Conservation (phyloP, 73 alveolate species). For the Urostyla sp. region DNA sequence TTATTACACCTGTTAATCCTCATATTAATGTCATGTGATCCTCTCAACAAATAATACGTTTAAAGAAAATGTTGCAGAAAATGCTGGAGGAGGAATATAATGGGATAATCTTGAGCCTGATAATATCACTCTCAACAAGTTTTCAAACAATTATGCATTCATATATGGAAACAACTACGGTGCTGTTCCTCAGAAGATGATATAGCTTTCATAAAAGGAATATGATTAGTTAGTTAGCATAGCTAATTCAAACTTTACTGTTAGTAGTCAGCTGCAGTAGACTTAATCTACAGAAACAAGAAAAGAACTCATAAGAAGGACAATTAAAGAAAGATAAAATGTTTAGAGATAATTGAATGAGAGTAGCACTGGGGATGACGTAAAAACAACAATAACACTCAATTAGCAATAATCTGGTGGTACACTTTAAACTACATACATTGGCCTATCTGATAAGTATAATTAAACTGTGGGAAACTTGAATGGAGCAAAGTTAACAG, state of each 20-base stretch:
- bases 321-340: too few species aligned
- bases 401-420: too few species aligned
- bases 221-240: neutral
- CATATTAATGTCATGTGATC: neutral
- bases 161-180: constrained; percentile 47
- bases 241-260: too few species aligned
- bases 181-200: constrained; percentile 33
- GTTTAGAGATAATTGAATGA: too few species aligned
- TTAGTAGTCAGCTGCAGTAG: too few species aligned
- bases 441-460: constrained; percentile 44
- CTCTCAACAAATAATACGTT: neutral
- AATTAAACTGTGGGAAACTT: constrained; percentile 17
- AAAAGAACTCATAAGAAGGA: too few species aligned
- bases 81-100: constrained; percentile 45
- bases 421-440: neutral
- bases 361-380: too few species aligned
- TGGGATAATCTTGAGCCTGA: constrained; percentile 51
- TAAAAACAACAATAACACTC: too few species aligned
- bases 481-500: neutral
- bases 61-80: neutral
- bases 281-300: too few species aligned
- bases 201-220: neutral
- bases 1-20: constrained; percentile 30
- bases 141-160: constrained; percentile 7
- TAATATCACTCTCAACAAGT: neutral